Evolutionary conservation across 2,329 filamentous ascomycete species (phyloP).

Genomic region (Monosporascus sp.): DNA sequence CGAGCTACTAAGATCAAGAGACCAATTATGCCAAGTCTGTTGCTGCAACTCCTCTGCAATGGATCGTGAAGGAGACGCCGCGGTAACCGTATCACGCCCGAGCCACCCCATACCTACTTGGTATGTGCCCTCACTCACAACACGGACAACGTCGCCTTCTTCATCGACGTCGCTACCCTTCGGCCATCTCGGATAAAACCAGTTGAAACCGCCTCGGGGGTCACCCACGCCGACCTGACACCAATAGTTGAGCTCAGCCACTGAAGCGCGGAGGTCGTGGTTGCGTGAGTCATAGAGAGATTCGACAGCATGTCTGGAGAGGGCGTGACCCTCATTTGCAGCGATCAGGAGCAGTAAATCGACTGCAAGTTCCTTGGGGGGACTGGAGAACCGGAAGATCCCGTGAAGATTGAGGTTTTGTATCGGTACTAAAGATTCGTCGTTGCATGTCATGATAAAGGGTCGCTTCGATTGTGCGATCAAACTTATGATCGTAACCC

Average conservation of each 20-base stretch:
- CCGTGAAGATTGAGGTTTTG: slow-evolving; percentile 74
- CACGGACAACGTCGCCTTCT: slow-evolving; percentile 63
- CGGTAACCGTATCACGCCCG: slow-evolving; percentile 52
- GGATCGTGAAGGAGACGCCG: slow-evolving; percentile 32
- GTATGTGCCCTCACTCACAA: slow-evolving; percentile 80
- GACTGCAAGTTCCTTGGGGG: slow-evolving; percentile 62
- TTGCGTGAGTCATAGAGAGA: slow-evolving; percentile 65
- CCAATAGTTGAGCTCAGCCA: slow-evolving; percentile 90
- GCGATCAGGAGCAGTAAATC: slow-evolving; percentile 81
- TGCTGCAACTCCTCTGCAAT: slow-evolving; percentile 59
- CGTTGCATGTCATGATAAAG: slow-evolving; percentile 92
- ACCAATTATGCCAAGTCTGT: slow-evolving; percentile 65
- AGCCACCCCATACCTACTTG: slow-evolving; percentile 72
- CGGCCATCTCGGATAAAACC: slow-evolving; percentile 79
- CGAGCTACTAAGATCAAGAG: slow-evolving; percentile 58
- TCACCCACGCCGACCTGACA: slow-evolving; percentile 95
- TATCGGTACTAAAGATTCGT: slow-evolving; percentile 76
- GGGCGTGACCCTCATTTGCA: slow-evolving; percentile 81
- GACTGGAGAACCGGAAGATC: slow-evolving; percentile 69
- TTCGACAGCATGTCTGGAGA: slow-evolving; percentile 62
- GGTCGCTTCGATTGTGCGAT: slow-evolving; percentile 84
- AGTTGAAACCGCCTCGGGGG: slow-evolving; percentile 79
- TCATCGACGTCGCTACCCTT: slow-evolving; percentile 64
- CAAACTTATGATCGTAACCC: slow-evolving; percentile 73
- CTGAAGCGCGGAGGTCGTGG: slow-evolving; percentile 71